Base-by-base conservation (phyloP, 2,329 filamentous ascomycete genomes). In the Ascosphaera aggregata region DNA sequence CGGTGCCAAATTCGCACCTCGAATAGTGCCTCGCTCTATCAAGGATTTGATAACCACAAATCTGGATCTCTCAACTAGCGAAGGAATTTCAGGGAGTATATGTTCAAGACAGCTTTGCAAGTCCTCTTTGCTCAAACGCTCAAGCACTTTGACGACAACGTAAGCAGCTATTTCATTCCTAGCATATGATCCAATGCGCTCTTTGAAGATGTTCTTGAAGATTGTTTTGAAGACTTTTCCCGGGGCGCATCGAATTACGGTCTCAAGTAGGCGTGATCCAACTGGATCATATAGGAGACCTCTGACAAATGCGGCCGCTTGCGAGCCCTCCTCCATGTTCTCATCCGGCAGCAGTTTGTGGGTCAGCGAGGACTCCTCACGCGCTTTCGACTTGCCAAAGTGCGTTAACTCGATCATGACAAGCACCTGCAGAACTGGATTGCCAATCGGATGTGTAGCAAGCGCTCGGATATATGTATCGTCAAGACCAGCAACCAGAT, bases 141-240 rank as follows among this genome's bases (percentile, higher is more conserved):
- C 80, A 34, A 98, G 62, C 2, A 91, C 74, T 42, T 74, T 72
- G 47, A 85, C 79, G 16, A 82, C 81, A 1, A 91, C 79, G 51
- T 93, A 95, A 18, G 74, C 78, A 4, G 89, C 84, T 37, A 85
- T 79, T 48, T 92, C 85, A 53, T 95, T 95, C 42, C 84, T 76
- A 4, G 86, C 71, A 42, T 93, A 69, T 31, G 73, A 79, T 17
- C 75, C 73, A 48, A 95, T 78, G 18, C 82, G 72, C 11, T 78
- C 74, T 43, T 76, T 77, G 56, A 95, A 79, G 45, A 84, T 71
- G 46, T 76, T 74, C 42, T 69, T 72, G 58, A 91, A 86, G 4
- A 98, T 66, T 11, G 73, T 70, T 57, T 93, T 94, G 69, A 95
- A 98, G 24, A 84, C 60, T 57, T 89, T 93, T 34, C 80, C 84